A percentile compares a stretch with the other conserved stretches of the same genome.
phyloP scores from a whole-genome alignment of 2,329 filamentous ascomycete species.

The Fusarium sp. region DNA sequence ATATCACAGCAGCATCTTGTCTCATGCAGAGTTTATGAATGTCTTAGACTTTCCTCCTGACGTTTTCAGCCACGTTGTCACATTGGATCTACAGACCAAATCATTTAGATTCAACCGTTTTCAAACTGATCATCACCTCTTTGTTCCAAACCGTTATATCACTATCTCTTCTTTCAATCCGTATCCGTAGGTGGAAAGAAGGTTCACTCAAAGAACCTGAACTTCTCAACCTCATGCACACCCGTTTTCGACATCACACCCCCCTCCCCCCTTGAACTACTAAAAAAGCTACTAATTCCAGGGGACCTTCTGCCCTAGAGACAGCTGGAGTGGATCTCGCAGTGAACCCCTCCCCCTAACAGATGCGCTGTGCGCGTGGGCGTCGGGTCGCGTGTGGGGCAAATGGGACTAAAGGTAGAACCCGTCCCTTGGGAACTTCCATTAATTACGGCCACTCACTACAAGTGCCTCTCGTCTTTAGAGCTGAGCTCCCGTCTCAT shows the following conservation, averaged over 20 bases:
- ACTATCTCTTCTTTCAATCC: background rate
- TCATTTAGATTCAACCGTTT: constrained; percentile 1
- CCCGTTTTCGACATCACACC: background rate
- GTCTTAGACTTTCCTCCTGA: constrained; percentile 30
- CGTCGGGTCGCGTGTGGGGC: constrained; percentile 19
- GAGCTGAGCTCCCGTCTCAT: constrained; percentile 18
- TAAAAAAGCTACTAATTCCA: constrained; percentile 28
- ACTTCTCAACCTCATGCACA: constrained; percentile 17
- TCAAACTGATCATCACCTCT: background rate
- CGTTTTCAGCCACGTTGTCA: constrained; percentile 14
- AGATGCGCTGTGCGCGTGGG: constrained; percentile 27
- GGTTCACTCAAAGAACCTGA: constrained; percentile 13
- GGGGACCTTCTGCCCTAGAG: constrained; percentile 29
- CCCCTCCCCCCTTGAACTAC: background rate
- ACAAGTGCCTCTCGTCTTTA: constrained; percentile 12
- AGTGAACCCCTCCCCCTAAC: constrained; percentile 18
- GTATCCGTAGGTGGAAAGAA: constrained; percentile 11
- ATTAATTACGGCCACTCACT: constrained; percentile 24
- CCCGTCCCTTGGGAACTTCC: constrained; percentile 36
- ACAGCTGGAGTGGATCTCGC: constrained; percentile 7
- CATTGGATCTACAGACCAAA: constrained; percentile 13
- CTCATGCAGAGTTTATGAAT: background rate
- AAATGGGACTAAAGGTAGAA: constrained; percentile 11
- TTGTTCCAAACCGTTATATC: background rate
- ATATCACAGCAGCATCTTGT: background rate